Conservation (phyloP, 73 alveolate genomes). For the Tetrahymena thermophila region DNA sequence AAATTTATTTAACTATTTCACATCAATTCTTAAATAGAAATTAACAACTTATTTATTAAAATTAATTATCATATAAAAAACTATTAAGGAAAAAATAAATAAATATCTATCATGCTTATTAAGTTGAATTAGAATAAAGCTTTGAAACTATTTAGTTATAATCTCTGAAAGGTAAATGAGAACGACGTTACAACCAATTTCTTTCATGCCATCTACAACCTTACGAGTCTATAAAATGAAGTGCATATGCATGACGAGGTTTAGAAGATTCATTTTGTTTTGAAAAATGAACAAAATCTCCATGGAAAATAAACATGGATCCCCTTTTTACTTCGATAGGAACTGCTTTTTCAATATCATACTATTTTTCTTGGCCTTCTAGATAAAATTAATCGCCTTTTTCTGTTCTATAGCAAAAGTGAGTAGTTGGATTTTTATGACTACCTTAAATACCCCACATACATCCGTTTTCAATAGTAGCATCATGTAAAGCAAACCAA, state of each 20-base stretch:
- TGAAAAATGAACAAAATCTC: constrained; percentile 61
- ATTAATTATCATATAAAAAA: no score
- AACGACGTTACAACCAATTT: constrained; percentile 67
- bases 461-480: constrained; percentile 60
- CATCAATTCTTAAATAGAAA: no score
- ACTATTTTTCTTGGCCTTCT: constrained; percentile 17
- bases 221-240: constrained; percentile 60
- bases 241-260: constrained; percentile 78
- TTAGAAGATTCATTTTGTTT: constrained; percentile 51
- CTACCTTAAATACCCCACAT: constrained; percentile 66
- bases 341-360: constrained; percentile 47
- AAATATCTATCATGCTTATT: not conserved
- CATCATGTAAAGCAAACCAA: constrained; percentile 71
- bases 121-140: not conserved
- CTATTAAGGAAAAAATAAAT: not conserved
- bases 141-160: constrained; percentile 9
- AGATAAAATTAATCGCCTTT: constrained; percentile 5
- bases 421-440: constrained; percentile 34
- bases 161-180: constrained; percentile 53
- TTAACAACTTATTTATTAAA: not conserved
- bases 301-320: constrained; percentile 65
- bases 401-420: not conserved
- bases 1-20: no score
- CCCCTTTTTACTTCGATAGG: constrained; percentile 67
- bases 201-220: constrained; percentile 41